phyloP scores from a whole-genome alignment of 2,329 filamentous ascomycete genomes.

The Alternaria alternata region DNA sequence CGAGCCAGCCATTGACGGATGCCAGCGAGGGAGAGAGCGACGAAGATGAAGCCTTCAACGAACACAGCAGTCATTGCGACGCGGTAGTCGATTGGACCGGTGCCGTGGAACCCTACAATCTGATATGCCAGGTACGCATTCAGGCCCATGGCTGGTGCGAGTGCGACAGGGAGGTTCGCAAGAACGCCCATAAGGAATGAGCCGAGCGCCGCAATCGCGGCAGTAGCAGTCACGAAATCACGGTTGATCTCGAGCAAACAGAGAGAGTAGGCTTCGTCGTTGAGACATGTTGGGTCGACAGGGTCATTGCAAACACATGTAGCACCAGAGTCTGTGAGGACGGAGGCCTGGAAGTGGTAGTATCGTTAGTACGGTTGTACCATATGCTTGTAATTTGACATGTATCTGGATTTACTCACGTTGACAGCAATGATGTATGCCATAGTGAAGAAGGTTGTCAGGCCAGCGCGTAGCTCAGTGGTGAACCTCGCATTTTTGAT shows the following conservation, averaged over 20 bases:
- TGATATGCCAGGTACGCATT: constrained; percentile 91
- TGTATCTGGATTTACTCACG: constrained; percentile 36
- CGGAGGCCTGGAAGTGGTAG: constrained; percentile 52
- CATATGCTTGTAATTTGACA: constrained; percentile 40
- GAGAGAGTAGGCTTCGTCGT: constrained; percentile 67
- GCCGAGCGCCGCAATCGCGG: constrained; percentile 80
- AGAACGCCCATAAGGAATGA: constrained; percentile 84
- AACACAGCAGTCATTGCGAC: constrained; percentile 87
- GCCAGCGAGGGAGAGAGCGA: constrained; percentile 75
- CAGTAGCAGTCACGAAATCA: constrained; percentile 84
- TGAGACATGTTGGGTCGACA: constrained; percentile 60
- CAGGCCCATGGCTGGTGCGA: constrained; percentile 79
- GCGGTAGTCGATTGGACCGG: constrained; percentile 70
- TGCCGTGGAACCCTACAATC: constrained; percentile 79
- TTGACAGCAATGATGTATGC: constrained; percentile 71
- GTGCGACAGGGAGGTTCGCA: constrained; percentile 78
- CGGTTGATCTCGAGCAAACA: constrained; percentile 72
- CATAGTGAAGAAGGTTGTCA: constrained; percentile 70
- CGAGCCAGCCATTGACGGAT: constrained; percentile 73
- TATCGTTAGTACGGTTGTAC: background rate
- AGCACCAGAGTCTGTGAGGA: constrained; percentile 75
- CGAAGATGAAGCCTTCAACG: constrained; percentile 86
- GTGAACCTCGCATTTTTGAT: constrained; percentile 79
- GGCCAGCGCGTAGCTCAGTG: constrained; percentile 82
- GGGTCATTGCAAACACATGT: constrained; percentile 75